Base-by-base conservation (phyloP, 2,329 filamentous ascomycete species). In the Exutisphaerella laricina region DNA sequence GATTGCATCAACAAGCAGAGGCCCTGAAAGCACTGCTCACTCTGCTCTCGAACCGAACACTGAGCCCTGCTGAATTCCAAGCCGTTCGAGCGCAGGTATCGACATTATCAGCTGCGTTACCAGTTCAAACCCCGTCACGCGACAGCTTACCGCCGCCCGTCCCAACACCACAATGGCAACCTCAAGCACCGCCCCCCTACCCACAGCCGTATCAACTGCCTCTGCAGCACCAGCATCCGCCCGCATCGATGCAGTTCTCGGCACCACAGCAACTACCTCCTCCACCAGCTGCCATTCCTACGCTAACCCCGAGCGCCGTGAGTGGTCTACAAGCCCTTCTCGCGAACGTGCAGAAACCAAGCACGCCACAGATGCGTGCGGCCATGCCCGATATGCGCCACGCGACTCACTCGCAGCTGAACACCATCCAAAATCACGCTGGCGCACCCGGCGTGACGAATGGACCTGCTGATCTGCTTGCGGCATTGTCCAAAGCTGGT, bases 31-130 rank as follows among this genome's bases (percentile, higher is more conserved):
- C 92, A 66, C 77, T 97, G 52, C 87, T 94, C 70, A 80, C 75
- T 55, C 78, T 90, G 54, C 72, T 96, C 61, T 80, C 85, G 64
- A 82, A 75, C 56, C 84, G 88, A 66, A 81, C 82, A 61, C 74
- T 95, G 63, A 83, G 83, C 46, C 80, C 81, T 58, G 82, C 89
- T 60, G 85, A 94, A 70, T 76, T 95, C 62, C 80, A 85, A 67
- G 79, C 85, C 64, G 85, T 95, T 67, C 86, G 84, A 67, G 82
- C 84, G 63, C 87, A 92, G 76, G 82, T 96, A 66, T 80, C 84
- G 65, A 80, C 82, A 66, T 77, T 95, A 65, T 78, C 69, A 25
- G 79, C 73, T 68, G 77, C 78, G 76, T 75, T 22, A 58, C 60
- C 59, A 66, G 54, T 49, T 14, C 65, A 46, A 12, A 44, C 45